phyloP scores from a whole-genome alignment of 495 filamentous ascomycete species.

The Xylaria flabelliformis region DNA sequence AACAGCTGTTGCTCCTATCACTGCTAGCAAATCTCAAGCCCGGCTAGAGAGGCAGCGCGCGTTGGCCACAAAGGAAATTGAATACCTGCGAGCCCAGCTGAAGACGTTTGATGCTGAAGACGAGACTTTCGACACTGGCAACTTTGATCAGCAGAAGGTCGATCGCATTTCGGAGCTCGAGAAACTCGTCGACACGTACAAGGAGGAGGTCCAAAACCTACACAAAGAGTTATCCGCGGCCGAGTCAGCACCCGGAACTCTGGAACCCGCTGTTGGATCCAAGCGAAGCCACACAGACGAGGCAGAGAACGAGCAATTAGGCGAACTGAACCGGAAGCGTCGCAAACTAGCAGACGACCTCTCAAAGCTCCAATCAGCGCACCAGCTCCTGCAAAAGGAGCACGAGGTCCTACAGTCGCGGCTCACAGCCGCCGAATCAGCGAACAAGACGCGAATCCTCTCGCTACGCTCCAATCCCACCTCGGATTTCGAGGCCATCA shows the following conservation, averaged over 20 bases:
- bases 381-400: slow-evolving; percentile 73
- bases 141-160: slow-evolving; percentile 75
- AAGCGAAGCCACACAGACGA: slow-evolving; percentile 64
- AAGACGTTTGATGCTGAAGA: slow-evolving; percentile 93
- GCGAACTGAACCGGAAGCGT: slow-evolving; percentile 83
- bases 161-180: slow-evolving; percentile 83
- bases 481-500: slow-evolving; percentile 78
- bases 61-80: slow-evolving; percentile 87
- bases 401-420: slow-evolving; percentile 73
- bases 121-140: slow-evolving; percentile 77
- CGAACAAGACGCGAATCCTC: slow-evolving; percentile 82
- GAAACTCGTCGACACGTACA: slow-evolving; percentile 83
- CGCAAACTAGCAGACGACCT: slow-evolving; percentile 82
- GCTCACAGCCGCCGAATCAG: slow-evolving; percentile 71
- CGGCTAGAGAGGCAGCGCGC: slow-evolving; percentile 79
- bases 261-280: slow-evolving; percentile 48
- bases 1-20: slow-evolving; percentile 53
- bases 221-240: slow-evolving; percentile 72
- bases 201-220: slow-evolving; percentile 77
- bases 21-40: slow-evolving; percentile 68
- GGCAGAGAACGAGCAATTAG: slow-evolving; percentile 76
- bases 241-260: slow-evolving; percentile 49
- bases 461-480: slow-evolving; percentile 91
- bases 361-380: slow-evolving; percentile 67
- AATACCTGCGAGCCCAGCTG: slow-evolving; percentile 89